Base-by-base conservation (phyloP, 306 rosid species). In the Dalbergia cochinchinensis region DNA sequence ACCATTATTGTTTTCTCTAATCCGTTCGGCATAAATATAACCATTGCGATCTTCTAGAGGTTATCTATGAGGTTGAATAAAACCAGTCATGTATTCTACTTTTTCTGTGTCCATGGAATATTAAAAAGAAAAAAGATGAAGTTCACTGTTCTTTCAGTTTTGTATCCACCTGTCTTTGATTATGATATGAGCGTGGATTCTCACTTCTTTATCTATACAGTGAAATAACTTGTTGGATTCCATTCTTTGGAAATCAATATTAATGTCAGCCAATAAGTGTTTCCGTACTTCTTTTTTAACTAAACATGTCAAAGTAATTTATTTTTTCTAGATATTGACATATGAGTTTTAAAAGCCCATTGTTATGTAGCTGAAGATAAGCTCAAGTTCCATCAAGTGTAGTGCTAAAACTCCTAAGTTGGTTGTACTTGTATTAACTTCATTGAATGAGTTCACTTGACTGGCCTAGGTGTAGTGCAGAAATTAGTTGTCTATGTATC, bases 11-110 rank as follows among this genome's bases (percentile, higher is more conserved):
- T 59, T 76, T 70, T 71, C 77, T 71, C 22, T 50, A 34, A 19
- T 74, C 14, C 50, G 41, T 69, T 70, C 54, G 74, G 71, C 72
- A 80, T 42, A 44, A 35, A 80, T 69, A 14, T 68, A 53, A 65
- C 15, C 8, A 26, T 13, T 65, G 80, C 66, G 64, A 9, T 58
- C 2, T 48, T 58, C 37, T 51, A 3, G 68, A 66, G 22, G 61
- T 59, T 59, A 57, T 61, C 60, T 74, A 20, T 19, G 37, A 50
- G 63, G 65, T 39, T 66, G 71, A 71, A 37, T 22, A 26, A 33
- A 26, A 26, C 31, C 31, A 60, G 71, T 60, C 64, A 5, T 75
- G 68, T 71, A 63, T 55, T 63, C 54, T 51, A 67, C 68, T 45
- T 74, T 61, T 69, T 69, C 2, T 65, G 15, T 57, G 20, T 70